A percentile compares a stretch with the other conserved stretches of the same genome.
Evolutionary conservation across 148 eudicot species (phyloP).

Genomic region (Rheum nobile): DNA sequence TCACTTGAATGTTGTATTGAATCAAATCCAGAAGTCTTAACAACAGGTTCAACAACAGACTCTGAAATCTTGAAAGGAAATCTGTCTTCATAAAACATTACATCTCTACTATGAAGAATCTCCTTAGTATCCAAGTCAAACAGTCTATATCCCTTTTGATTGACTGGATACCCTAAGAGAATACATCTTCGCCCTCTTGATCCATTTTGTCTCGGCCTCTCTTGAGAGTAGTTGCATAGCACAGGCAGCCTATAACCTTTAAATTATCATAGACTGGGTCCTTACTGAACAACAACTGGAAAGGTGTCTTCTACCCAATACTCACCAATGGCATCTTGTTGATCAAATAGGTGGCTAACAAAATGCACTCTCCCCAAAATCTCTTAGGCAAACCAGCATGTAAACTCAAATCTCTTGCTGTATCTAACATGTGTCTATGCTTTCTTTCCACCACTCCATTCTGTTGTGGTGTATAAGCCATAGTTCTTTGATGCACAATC

Average conservation of each 20-base stretch:
- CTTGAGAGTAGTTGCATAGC: not conserved
- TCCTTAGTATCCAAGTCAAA: not conserved
- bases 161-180: not conserved
- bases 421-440: not conserved
- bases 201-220: not conserved
- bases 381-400: not conserved
- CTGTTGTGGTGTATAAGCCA: not conserved
- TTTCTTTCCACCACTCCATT: not conserved
- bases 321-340: not conserved
- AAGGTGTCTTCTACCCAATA: not conserved
- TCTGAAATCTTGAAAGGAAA: not conserved
- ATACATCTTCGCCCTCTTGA: not conserved
- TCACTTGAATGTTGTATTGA: no score
- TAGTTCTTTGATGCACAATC: not conserved
- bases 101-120: not conserved
- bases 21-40: no score
- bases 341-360: not conserved
- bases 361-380: slow-evolving; percentile 5
- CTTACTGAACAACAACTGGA: not conserved
- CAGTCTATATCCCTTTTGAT: not conserved
- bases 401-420: not conserved
- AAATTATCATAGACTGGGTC: not conserved
- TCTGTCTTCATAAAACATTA: not conserved
- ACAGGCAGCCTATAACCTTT: no score
- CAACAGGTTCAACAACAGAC: no score